Base-by-base conservation (phyloP, 306 rosid species). In the Calophaca sinica region DNA sequence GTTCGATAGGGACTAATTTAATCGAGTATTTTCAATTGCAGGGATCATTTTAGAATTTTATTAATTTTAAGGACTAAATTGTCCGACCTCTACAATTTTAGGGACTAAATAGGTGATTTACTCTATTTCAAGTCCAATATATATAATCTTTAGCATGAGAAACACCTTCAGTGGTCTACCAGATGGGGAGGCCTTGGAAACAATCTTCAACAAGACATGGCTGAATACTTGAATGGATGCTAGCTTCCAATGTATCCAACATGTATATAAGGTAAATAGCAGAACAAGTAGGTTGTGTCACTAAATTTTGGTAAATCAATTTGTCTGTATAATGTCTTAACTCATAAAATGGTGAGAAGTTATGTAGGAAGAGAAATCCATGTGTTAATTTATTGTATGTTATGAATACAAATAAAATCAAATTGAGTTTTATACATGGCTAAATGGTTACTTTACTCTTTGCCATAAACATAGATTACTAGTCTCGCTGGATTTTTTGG, bases 241-340 rank as follows among this genome's bases (percentile, higher is more conserved):
- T 39, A 53, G 70, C n/a, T 76, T 70, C 73, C n/a, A 51, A 53
- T 48, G 70, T 29, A n/a, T 76, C n/a, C 48, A 58, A 58, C 44
- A 11, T 82, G 77, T 78, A 68, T 70, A 61, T 10, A 68, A 58
- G 57, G 26, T 45, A 6, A 6, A 69, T 53, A 70, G 77, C 39
- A 53, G 48, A 52, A 61, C 39, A 42, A 58, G 41, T 49, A 49
- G 82, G 66, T 58, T 66, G 31, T 49, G 49, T 82, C 32, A 65
- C 13, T 26, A 11, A 35, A 26, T 54, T 59, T 51, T 65, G 77
- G 59, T 20, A 4, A 11, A n/a, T 39, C 29, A 66, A 61, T 69
- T 33, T 69, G 12, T 50, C 55, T 65, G 44, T 68, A 60, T 11
- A 14, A 58, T 82, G 72, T 57, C 46, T 48, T 29, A 60, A 41